Evolutionary conservation across 202 grass and related monocot species (phyloP), one percentile per base, ranked within the genome.

Genomic region (Zizania palustris): DNA sequence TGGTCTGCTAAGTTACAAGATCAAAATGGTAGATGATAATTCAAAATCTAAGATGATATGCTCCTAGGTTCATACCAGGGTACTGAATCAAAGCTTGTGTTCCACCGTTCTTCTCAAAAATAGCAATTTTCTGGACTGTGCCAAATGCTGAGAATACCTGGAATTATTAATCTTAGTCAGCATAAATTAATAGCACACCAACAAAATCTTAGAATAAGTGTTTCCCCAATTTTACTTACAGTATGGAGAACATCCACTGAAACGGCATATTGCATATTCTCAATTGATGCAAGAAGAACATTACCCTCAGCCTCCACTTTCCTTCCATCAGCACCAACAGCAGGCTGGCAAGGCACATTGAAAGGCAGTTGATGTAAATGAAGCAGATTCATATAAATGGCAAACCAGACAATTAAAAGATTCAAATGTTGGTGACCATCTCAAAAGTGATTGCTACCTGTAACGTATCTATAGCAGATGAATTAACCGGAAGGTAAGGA

Each of bases 171-270:
- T 51, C 18, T 58, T 10, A 65, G 34, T 83, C 57, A 69, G 48
- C 19, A 73, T 7, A 64, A 42, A 77, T 19, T 50, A 75, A 80
- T 16, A n/a, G 63, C 9, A 76, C 14, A 11, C 13, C 3, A 42
- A 74, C 5, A 58, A 73, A 67, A 60, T 10, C 1, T 43, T 61
- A 65, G 11, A 45, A 83, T 15, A 50, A 46, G 3, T 42, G 16
- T 40, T n/a, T 48, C 22, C 28, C 48, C 7, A 45, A 48, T 19
- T 40, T 77, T 65, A 78, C 89, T 80, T 60, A 96, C 93, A 5
- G 89, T 96, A 70, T 92, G 89, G 80, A 96, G 82, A 83, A 92
- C 93, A 76, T 96, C 93, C 77, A 96, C 80, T 55, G 89, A 84
- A 53, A 92, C 88, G 67, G 68, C 85, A 82, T 96, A 96, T 59